Conservation (phyloP, 2,329 filamentous ascomycete genomes). For the Juglanconis sp. region DNA sequence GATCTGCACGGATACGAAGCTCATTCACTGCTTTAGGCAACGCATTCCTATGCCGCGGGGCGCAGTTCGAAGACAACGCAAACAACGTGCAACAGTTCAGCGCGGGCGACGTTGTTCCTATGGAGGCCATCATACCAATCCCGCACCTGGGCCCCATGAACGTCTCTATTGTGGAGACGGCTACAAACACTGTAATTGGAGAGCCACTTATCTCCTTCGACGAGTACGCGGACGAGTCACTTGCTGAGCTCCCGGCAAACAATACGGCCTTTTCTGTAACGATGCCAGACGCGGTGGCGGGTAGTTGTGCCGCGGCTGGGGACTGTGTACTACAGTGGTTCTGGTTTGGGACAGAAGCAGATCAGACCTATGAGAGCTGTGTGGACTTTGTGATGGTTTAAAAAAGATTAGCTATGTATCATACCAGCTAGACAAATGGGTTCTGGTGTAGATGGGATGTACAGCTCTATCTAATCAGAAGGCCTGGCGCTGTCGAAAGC, state of each 20-base stretch:
- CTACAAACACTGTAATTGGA: constrained; percentile 50
- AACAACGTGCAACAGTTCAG: constrained; percentile 40
- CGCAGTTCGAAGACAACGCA: constrained; percentile 43
- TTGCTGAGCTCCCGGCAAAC: constrained; percentile 35
- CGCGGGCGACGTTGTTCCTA: constrained; percentile 40
- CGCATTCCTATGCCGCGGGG: constrained; percentile 46
- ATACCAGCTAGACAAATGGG: no score
- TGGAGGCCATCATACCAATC: constrained; percentile 39
- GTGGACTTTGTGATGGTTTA: constrained; percentile 32
- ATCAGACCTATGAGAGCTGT: constrained; percentile 39
- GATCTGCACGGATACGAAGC: not conserved
- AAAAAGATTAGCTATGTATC: no score
- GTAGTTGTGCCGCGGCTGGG: constrained; percentile 27
- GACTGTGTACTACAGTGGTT: constrained; percentile 44
- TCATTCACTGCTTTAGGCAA: constrained; percentile 28
- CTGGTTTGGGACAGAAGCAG: constrained; percentile 34
- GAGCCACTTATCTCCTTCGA: constrained; percentile 51
- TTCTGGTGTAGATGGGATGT: no score
- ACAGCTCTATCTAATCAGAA: no score
- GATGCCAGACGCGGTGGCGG: constrained; percentile 28
- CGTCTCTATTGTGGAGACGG: constrained; percentile 55
- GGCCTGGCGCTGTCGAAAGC: no score
- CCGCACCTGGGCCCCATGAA: constrained; percentile 48
- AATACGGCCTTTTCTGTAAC: constrained; percentile 43
- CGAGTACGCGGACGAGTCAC: constrained; percentile 48